These are phyloP conservation scores for Saccharomyces mikatae DNA, from an alignment of 805 yeast species.

Conservation along the genomic window DNA sequence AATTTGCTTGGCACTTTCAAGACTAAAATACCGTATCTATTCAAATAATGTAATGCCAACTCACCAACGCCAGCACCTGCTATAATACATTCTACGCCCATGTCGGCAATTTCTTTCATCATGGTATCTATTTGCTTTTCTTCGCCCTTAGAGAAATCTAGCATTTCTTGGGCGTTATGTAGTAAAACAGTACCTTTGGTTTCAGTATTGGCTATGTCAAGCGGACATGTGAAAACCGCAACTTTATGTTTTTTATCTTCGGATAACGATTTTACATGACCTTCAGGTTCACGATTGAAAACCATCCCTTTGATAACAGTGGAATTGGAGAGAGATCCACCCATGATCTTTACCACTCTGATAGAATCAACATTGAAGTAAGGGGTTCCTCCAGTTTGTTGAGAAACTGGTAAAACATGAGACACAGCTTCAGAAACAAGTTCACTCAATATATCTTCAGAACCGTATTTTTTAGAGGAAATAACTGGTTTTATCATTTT, in stretches of 20 bases:
- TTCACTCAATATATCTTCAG: constrained; percentile 66
- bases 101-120: constrained; percentile 70
- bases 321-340: constrained; percentile 65
- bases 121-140: constrained; percentile 84
- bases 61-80: constrained; percentile 96
- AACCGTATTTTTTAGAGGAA: constrained; percentile 88
- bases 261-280: constrained; percentile 60
- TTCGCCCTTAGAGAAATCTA: constrained; percentile 92
- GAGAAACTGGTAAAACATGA: constrained; percentile 51
- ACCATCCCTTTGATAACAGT: constrained; percentile 95
- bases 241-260: constrained; percentile 58
- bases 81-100: constrained; percentile 80
- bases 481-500: constrained; percentile 81
- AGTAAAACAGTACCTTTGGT: constrained; percentile 94
- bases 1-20: constrained; percentile 89
- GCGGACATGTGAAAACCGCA: constrained; percentile 87
- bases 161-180: constrained; percentile 95
- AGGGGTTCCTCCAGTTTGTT: constrained; percentile 12
- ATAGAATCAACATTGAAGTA: constrained; percentile 84
- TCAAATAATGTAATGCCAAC: constrained; percentile 83
- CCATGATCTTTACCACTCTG: constrained; percentile 95
- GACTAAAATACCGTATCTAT: constrained; percentile 76
- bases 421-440: constrained; percentile 82
- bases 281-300: constrained; percentile 96
- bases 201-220: constrained; percentile 93